A percentile compares a stretch with the other conserved stretches of the same genome.
phyloP scores from a whole-genome alignment of 768 basidiomycete genomes.

The Boletus eberwhitei region DNA sequence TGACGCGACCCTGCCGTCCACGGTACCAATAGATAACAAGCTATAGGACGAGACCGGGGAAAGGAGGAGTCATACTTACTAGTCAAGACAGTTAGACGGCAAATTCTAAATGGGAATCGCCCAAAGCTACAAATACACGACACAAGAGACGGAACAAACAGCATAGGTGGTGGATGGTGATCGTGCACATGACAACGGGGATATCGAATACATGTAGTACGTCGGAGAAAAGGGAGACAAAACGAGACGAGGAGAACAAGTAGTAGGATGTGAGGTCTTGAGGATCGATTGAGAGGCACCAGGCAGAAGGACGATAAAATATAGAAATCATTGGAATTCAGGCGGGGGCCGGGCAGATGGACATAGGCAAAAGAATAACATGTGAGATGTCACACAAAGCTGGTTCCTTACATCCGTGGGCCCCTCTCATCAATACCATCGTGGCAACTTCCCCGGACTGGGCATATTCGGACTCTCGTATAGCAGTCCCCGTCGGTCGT shows the following conservation, averaged over 20 bases:
- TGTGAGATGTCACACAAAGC: not conserved
- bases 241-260: constrained; percentile 6
- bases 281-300: not conserved
- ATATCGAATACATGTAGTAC: constrained; percentile 5
- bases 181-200: not conserved
- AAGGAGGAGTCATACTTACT: not conserved
- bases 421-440: constrained; percentile 45
- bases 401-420: not conserved
- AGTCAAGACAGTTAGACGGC: constrained; percentile 3
- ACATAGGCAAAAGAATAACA: not conserved
- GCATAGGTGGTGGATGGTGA: not conserved
- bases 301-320: not conserved
- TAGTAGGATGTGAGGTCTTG: not conserved
- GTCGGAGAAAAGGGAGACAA: constrained; percentile 1
- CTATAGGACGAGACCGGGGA: not conserved
- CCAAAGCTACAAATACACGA: constrained; percentile 1
- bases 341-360: no score
- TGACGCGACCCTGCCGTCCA: not conserved
- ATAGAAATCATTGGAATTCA: not conserved
- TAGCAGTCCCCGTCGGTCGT: constrained; percentile 55
- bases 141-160: not conserved
- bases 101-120: constrained; percentile 3
- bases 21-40: not conserved
- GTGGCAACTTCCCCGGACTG: constrained; percentile 52
- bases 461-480: constrained; percentile 71